Evolutionary conservation across 768 basidiomycete species (phyloP), one percentile per base, ranked within the genome.

Genomic region (Rhizopogon sp.): DNA sequence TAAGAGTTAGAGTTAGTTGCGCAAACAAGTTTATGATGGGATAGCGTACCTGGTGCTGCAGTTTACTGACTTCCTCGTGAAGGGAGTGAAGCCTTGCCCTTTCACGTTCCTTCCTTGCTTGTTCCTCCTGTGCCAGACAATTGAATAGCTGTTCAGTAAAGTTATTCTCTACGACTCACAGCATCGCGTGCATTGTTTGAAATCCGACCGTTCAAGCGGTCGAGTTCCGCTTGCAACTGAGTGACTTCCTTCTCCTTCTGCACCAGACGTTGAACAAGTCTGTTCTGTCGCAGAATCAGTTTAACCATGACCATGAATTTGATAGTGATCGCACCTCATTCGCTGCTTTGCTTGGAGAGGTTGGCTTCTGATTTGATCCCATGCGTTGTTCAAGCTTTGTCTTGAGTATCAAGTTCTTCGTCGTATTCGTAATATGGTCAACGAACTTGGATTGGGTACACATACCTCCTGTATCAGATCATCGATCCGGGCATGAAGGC

Each of bases 211-310:
- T 80, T 83, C 59, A 85, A 70, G 16, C 77, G 75, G 53, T 85
- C 87, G 17, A 94, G 70, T 63, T 93, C 88, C 3, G 78, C 77
- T 64, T 86, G 85, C 1, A 95, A 76, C 53, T 85, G 82, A 2
- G 82, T 65, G 1, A 92, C 88, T 67, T 93, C 83, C 62, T 88
- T 91, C 72, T 97, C 93, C 66, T 93, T 93, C 66, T 85, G 80
- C 3, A 88, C 81, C 14, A 95, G 75, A 9, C 90, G 83, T 62
- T 92, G 90, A 8, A 93, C 82, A 17, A 95, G 64, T 1, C 88
- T 90, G 87, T 78, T 58, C 79, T 84, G 80, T 88, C 20, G 5
- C 3, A 11, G n/a, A 20, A 25, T 37, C 53, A 25, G 45, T 28
- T 11, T 22, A 6, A 14, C 35, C 0, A 22, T 37, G 9, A 53